Evolutionary conservation across 2,329 filamentous ascomycete species (phyloP).

Genomic region (Claviceps africana): DNA sequence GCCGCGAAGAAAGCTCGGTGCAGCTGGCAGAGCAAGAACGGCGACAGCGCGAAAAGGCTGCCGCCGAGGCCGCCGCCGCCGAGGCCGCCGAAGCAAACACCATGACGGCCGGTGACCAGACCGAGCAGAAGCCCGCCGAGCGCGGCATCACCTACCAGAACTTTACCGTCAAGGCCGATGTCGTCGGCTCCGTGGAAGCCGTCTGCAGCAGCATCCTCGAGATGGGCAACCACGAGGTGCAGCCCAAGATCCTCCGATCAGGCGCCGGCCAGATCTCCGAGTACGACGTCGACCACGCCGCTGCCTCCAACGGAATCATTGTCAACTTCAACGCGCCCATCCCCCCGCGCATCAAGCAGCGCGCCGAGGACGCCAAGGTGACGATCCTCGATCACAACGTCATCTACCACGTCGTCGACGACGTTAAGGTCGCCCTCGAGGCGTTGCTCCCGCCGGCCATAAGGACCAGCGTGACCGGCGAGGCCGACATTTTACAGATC

Average conservation of each 20-base stretch:
- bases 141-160: slow-evolving; percentile 44
- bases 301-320: slow-evolving; percentile 59
- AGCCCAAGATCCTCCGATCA: slow-evolving; percentile 60
- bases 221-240: slow-evolving; percentile 75
- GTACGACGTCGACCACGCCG: slow-evolving; percentile 80
- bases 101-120: slow-evolving; percentile 14
- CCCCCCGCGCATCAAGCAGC: slow-evolving; percentile 49
- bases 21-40: slow-evolving; percentile 64
- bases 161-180: slow-evolving; percentile 85
- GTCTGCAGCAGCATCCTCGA: slow-evolving; percentile 63
- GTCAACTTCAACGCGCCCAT: slow-evolving; percentile 74
- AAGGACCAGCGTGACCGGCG: slow-evolving; percentile 60
- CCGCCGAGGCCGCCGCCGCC: slow-evolving; percentile 23
- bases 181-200: slow-evolving; percentile 86
- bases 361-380: slow-evolving; percentile 60
- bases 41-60: slow-evolving; percentile 41
- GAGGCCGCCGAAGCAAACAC: slow-evolving; percentile 26
- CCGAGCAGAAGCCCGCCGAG: slow-evolving; percentile 23
- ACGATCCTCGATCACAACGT: slow-evolving; percentile 72
- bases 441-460: slow-evolving; percentile 54
- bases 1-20: slow-evolving; percentile 59
- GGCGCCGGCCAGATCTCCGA: slow-evolving; percentile 67
- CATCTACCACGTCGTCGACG: slow-evolving; percentile 68
- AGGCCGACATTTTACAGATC: slow-evolving; percentile 70
- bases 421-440: slow-evolving; percentile 53